Base-by-base conservation (phyloP, 2,329 filamentous ascomycete species). In the Fonsecaea nubica region DNA sequence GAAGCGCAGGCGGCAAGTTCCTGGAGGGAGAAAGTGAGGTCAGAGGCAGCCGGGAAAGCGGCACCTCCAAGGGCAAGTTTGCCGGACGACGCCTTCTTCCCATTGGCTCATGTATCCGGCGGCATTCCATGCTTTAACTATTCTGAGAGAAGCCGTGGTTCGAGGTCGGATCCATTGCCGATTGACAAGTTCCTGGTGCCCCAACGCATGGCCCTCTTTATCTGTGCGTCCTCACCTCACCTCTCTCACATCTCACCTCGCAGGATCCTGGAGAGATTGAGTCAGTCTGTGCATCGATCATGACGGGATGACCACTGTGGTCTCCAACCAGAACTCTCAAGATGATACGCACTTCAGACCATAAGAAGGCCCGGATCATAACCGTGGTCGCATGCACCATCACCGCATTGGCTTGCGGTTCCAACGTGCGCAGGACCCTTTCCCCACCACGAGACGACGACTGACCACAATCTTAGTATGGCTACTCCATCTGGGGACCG, bases 401-500 rank as follows among this genome's bases (percentile, higher is more conserved):
- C 70, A 92, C 97, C 69, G 89, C 93, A 15, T 84, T 98, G 66
- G 92, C 93, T 67, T 97, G 93, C 78, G 95, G 95, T 68, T 96
- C 93, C 69, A 97, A 97, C 79, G 93, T 96, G 80, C 75, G 88
- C 80, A 32, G 45, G 15, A 36, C 61, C 68, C 12, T 53, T 58
- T 36, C 21, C 55, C 21, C 25, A 13, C 35, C 9, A 45, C 32
- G 21, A 62, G 36, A 36, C 50, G 25, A 38, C 13, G 13, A 40
- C 64, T 70, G 55, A 68, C 66, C 7, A 13, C 35, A 30, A 33
- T 15, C 59, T 58, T 76, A 97, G 92, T 98, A 99, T 87, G 94
- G 93, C 76, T 99, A 97, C 80, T 97, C 93, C 63, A 94, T 94
- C 79, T 99, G 95, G 93, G 93, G 92, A 13, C 95, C 95, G 21